Conservation (phyloP, 768 basidiomycete genomes). For the Hericium alpestre region DNA sequence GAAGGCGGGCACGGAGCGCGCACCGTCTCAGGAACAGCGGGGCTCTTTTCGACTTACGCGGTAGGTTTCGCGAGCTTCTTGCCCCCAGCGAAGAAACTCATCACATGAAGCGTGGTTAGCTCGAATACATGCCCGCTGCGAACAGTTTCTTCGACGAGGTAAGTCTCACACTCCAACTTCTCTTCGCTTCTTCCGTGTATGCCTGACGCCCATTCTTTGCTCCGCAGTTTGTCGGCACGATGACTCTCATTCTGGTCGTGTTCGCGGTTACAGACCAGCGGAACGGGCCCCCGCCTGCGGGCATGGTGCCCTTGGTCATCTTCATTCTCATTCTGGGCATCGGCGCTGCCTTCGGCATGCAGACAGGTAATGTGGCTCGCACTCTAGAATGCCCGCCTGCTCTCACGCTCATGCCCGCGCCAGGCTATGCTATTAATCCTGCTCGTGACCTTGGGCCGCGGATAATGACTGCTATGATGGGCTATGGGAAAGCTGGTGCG, state of each 20-base stretch:
- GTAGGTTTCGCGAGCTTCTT: slow-evolving; percentile 21
- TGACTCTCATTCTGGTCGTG: slow-evolving; percentile 43
- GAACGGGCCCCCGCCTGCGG: slow-evolving; percentile 37
- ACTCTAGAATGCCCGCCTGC: neutral
- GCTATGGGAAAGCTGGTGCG: neutral
- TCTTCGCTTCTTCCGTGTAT: too few relatives aligned
- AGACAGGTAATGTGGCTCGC: slow-evolving; percentile 29
- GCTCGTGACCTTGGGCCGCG: slow-evolving; percentile 67
- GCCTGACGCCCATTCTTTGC: neutral
- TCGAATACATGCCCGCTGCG: slow-evolving; percentile 28
- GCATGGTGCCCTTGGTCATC: slow-evolving; percentile 28
- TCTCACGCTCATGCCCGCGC: neutral
- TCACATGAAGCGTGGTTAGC: slow-evolving; percentile 15
- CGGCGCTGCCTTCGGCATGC: slow-evolving; percentile 47
- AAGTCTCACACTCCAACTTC: neutral
- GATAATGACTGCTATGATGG: slow-evolving; percentile 58
- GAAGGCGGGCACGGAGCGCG: slow-evolving; percentile 47
- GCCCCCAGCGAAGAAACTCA: neutral
- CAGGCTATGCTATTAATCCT: slow-evolving; percentile 56
- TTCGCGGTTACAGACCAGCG: slow-evolving; percentile 44
- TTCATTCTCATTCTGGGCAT: slow-evolving; percentile 51
- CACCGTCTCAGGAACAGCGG: slow-evolving; percentile 43
- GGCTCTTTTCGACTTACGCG: slow-evolving; percentile 51
- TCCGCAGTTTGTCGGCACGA: slow-evolving; percentile 36
- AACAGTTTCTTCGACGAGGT: slow-evolving; percentile 41